phyloP scores from a whole-genome alignment of 257 asterid genomes.

The Capsicum pubescens region DNA sequence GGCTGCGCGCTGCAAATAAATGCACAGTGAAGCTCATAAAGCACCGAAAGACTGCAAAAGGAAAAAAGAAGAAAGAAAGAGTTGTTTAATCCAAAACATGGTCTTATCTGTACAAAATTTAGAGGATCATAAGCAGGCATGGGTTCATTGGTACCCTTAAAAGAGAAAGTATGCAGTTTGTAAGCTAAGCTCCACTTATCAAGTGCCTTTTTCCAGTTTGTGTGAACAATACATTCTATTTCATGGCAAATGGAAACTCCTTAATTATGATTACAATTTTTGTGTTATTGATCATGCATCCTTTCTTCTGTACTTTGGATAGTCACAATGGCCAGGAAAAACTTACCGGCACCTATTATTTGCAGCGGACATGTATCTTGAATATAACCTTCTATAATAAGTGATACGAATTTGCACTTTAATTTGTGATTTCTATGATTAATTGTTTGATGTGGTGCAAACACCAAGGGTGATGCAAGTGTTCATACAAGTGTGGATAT shows the following conservation, averaged over 20 bases:
- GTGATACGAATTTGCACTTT: not conserved
- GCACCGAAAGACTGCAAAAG: not conserved
- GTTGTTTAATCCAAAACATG: not conserved
- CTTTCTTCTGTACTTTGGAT: not conserved
- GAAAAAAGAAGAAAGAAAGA: not conserved
- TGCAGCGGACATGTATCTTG: not conserved
- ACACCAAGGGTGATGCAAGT: not conserved
- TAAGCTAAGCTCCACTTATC: constrained; percentile 14
- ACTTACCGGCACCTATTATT: not conserved
- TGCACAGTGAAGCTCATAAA: not conserved
- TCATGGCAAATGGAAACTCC: not conserved
- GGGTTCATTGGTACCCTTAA: not conserved
- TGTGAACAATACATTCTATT: not conserved
- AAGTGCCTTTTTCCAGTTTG: not conserved
- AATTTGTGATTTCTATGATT: constrained; percentile 12
- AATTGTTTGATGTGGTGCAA: not conserved
- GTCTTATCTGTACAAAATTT: not conserved
- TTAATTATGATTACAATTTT: not conserved
- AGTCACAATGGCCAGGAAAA: not conserved
- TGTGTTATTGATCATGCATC: not conserved
- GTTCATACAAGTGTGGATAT: too few species aligned
- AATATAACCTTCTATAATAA: not conserved
- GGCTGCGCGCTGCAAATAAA: not conserved
- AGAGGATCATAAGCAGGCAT: constrained; percentile 7
- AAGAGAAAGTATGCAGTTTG: not conserved